Evolutionary conservation across 352 stramenopile species (phyloP).

Genomic region (Globisporangium polare): DNA sequence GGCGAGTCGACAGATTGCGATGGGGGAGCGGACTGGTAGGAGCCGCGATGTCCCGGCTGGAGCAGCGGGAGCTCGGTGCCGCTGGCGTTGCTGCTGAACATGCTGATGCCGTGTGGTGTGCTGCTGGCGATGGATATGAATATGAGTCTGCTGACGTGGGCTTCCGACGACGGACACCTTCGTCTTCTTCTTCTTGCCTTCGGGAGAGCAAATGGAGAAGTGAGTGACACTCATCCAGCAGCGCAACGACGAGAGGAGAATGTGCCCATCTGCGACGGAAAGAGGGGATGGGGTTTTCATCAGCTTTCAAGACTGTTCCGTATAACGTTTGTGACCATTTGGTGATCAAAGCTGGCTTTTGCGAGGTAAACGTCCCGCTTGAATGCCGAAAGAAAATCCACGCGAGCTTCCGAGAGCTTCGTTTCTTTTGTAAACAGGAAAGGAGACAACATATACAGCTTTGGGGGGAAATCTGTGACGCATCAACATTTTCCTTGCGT

Average conservation of each 20-base stretch:
- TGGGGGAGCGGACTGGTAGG: constrained; percentile 4
- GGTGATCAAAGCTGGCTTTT: too few relatives aligned
- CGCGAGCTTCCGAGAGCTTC: too few relatives aligned
- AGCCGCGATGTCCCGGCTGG: neutral
- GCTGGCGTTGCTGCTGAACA: neutral
- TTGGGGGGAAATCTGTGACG: too few relatives aligned
- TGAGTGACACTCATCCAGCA: neutral
- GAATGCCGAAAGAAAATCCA: too few relatives aligned
- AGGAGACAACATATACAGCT: too few relatives aligned
- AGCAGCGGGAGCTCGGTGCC: constrained; percentile 21
- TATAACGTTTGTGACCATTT: too few relatives aligned
- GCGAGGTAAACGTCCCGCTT: too few relatives aligned
- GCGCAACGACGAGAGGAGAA: neutral
- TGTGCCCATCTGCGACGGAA: constrained; percentile 12
- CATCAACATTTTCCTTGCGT: too few relatives aligned
- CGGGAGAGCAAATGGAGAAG: neutral
- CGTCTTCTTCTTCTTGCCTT: neutral
- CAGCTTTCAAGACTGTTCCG: too few relatives aligned
- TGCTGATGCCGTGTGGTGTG: neutral
- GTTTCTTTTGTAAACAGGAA: too few relatives aligned
- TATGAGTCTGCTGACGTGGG: neutral
- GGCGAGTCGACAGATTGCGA: neutral
- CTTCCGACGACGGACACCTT: neutral
- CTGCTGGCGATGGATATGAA: neutral
- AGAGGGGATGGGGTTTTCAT: too few relatives aligned